A percentile compares a stretch with the other conserved stretches of the same genome.
Evolutionary conservation across 2,329 filamentous ascomycete genomes (phyloP).

Genomic region (Botrytis cinerea): DNA sequence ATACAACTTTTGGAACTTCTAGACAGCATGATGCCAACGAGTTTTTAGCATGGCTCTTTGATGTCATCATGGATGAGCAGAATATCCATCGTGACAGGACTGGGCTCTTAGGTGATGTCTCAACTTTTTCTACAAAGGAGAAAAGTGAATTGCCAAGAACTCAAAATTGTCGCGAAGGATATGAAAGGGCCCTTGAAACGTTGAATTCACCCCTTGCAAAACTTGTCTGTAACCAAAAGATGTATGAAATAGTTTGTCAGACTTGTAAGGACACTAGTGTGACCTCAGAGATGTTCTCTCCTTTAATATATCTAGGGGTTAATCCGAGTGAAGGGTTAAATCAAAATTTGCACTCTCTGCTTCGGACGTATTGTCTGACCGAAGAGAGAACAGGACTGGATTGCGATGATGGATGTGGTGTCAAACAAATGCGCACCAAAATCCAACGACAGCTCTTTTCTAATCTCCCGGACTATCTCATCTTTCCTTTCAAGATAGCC

Average conservation of each 20-base stretch:
- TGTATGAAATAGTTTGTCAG: neutral
- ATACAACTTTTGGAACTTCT: slow-evolving; percentile 10
- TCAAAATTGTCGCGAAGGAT: slow-evolving; percentile 16
- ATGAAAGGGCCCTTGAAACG: neutral
- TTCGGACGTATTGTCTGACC: neutral
- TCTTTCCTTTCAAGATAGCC: neutral
- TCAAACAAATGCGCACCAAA: neutral
- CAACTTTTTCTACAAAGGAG: neutral
- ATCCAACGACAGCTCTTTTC: neutral
- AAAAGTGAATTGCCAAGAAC: slow-evolving; percentile 6
- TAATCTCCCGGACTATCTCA: slow-evolving; percentile 16
- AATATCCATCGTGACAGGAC: slow-evolving; percentile 3
- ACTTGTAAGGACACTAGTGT: neutral
- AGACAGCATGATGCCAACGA: slow-evolving; percentile 23
- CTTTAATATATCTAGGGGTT: neutral
- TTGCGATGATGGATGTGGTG: slow-evolving; percentile 6
- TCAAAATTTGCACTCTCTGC: neutral
- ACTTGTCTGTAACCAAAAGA: neutral
- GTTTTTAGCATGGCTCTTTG: slow-evolving; percentile 17
- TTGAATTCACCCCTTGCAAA: neutral
- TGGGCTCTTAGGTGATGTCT: neutral
- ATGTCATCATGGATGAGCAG: slow-evolving; percentile 8
- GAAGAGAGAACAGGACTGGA: neutral
- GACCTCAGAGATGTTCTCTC: neutral
- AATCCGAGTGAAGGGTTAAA: neutral